Percentiles rank a stretch among this genome's conserved stretches.
Conservation (phyloP, 352 stramenopile species). For the Pythium aquatile region DNA sequence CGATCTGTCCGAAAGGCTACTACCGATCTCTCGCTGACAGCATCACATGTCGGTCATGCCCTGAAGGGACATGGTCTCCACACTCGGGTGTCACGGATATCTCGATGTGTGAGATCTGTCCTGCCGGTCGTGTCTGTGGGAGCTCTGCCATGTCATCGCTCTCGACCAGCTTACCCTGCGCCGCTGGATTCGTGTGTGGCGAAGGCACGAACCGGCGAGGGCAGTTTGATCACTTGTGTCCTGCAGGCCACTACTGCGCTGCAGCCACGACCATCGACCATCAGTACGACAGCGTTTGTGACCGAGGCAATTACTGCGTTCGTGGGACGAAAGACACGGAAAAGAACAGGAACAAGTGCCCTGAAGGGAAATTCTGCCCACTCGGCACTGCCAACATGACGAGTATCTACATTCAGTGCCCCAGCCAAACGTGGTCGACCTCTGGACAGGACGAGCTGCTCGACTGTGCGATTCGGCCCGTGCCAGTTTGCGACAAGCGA, state of each 20-base stretch:
- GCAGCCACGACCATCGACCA: slow-evolving; percentile 74
- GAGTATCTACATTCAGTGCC: slow-evolving; percentile 88
- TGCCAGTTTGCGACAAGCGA: slow-evolving; percentile 95
- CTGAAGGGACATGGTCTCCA: slow-evolving; percentile 93
- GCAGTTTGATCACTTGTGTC: slow-evolving; percentile 93
- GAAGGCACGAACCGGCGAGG: slow-evolving; percentile 87
- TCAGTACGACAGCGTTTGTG: slow-evolving; percentile 89
- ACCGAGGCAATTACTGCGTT: slow-evolving; percentile 86
- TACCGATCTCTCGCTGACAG: slow-evolving; percentile 95
- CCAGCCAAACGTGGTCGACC: slow-evolving; percentile 85
- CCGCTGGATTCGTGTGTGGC: slow-evolving; percentile 93
- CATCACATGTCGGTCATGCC: slow-evolving; percentile 94
- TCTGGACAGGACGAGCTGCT: slow-evolving; percentile 78
- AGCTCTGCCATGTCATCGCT: slow-evolving; percentile 87
- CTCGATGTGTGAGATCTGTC: slow-evolving; percentile 94
- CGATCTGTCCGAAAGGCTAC: slow-evolving; percentile 90
- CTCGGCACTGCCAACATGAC: slow-evolving; percentile 82
- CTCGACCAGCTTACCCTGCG: slow-evolving; percentile 81
- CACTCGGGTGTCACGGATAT: slow-evolving; percentile 92
- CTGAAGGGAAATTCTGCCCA: slow-evolving; percentile 92
- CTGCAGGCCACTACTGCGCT: slow-evolving; percentile 90
- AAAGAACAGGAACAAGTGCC: slow-evolving; percentile 91
- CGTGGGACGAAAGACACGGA: slow-evolving; percentile 88
- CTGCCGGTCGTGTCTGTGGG: slow-evolving; percentile 92
- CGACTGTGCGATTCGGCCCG: slow-evolving; percentile 86